Conservation (phyloP, 2,329 filamentous ascomycete species). For the Cryphonectria radicalis region DNA sequence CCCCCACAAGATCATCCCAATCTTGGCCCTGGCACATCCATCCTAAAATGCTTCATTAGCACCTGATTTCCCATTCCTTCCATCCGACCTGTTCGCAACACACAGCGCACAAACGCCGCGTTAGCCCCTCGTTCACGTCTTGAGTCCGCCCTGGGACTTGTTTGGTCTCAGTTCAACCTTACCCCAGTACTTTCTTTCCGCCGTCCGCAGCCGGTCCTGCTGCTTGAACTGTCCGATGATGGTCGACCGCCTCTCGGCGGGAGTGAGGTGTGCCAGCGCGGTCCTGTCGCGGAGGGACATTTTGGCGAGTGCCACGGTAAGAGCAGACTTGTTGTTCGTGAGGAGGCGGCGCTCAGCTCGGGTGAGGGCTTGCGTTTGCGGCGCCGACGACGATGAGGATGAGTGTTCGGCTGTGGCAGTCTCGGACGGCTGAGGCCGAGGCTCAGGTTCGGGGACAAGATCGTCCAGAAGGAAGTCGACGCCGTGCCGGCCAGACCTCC, state of each 20-base stretch:
- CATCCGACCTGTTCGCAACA: constrained; percentile 15
- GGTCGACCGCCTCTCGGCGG: constrained; percentile 36
- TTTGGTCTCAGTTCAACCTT: constrained; percentile 30
- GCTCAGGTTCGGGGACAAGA: too few species aligned
- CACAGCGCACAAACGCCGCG: background rate
- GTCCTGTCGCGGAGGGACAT: constrained; percentile 36
- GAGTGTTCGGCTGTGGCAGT: background rate
- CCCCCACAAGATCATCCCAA: constrained; percentile 9
- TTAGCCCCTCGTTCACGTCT: background rate
- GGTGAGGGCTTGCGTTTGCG: background rate
- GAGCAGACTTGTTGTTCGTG: background rate
- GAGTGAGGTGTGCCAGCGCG: constrained; percentile 37
- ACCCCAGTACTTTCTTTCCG: constrained; percentile 30
- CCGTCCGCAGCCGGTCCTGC: constrained; percentile 34
- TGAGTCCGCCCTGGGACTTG: background rate
- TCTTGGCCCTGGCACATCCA: constrained; percentile 30
- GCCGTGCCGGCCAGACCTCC: background rate
- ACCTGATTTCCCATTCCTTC: constrained; percentile 33
- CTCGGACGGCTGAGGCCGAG: background rate
- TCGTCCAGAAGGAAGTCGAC: background rate
- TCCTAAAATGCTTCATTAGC: constrained; percentile 32
- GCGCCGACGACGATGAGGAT: background rate
- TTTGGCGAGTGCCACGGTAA: constrained; percentile 8
- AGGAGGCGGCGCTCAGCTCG: constrained; percentile 18
- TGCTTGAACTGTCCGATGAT: constrained; percentile 37